Base-by-base conservation (phyloP, 2,329 filamentous ascomycete species). In the Calcarisporium arbuscula region DNA sequence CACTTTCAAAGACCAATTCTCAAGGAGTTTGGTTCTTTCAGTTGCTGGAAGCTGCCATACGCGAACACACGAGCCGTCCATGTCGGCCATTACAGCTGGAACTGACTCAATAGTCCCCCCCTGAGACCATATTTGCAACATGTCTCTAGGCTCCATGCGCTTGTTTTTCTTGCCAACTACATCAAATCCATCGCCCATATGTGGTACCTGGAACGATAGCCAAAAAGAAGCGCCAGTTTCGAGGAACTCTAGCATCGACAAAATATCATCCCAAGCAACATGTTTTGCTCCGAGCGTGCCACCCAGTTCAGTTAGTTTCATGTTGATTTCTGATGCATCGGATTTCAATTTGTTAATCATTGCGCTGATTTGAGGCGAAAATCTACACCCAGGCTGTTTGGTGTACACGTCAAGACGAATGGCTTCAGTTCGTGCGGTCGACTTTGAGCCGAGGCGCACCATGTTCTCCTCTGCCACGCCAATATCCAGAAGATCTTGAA, bases 371-470 rank as follows among this genome's bases (percentile, higher is more conserved):
- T 41, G 33, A 9, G 8, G 4, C 2, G 31, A 30, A 1, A 30
- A n/a, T 14, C 37, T 35, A 28, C 21, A 32, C 4, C 16, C 14
- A 6, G 17, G 5, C 12, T 32, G 19, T n/a, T 22, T 34, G 2
- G 35, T 26, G 1, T 72, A 67, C 16, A 63, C 57, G 0, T 51
- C 61, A 1, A 83, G 51, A 3, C 51, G 62, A 0, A 84, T 54
- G 0, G 44, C 32, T 3, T 60, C 57, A 0, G 77, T 84, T 5
- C 54, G 51, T 0, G 48, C 18, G 0, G 68, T 76, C 0, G 49
- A 72, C 40, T 83, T 83, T 0, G 68, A 69, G 0, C 82, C 82
- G 0, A 87, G 61, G 0, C 83, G 70, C 1, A 82, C 70, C 36
- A 86, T 81, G 0, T 46, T 23, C 0, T 49, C 29, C 0, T 43